These are phyloP conservation scores for Ophiocordyceps camponoti-saundersi DNA, from an alignment of 2,329 filamentous ascomycete genomes.

Conservation along the genomic window DNA sequence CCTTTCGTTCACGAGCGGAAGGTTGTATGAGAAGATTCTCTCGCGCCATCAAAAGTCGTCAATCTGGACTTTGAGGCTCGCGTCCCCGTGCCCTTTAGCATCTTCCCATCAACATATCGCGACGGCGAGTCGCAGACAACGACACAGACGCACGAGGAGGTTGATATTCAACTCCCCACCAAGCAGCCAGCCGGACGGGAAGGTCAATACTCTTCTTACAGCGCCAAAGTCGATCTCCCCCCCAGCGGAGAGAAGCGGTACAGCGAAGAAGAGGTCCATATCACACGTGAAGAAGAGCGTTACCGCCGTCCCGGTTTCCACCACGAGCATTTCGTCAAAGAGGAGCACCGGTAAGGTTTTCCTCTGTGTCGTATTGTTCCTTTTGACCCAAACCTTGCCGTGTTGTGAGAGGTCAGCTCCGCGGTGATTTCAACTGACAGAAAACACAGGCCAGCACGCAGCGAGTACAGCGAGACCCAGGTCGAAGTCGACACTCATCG, in stretches of 20 bases:
- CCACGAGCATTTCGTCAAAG: conserved; percentile 30
- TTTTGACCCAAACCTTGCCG: background rate
- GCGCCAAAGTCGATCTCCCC: conserved; percentile 43
- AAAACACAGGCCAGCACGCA: conserved; percentile 17
- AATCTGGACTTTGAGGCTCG: conserved; percentile 98
- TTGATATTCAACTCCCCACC: conserved; percentile 56
- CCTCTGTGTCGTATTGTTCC: conserved; percentile 1
- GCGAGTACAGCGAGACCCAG: conserved; percentile 43
- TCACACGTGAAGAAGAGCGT: conserved; percentile 63
- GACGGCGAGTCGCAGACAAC: conserved; percentile 31
- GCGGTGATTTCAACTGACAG: conserved; percentile 1
- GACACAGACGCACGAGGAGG: conserved; percentile 65
- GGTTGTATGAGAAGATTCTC: conserved; percentile 48
- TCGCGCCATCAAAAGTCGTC: conserved; percentile 59
- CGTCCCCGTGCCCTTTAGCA: conserved; percentile 98
- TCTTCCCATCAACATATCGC: conserved; percentile 97
- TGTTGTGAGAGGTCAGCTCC: too few relatives aligned
- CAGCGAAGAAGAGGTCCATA: conserved; percentile 71
- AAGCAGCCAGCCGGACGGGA: conserved; percentile 89
- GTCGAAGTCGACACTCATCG: conserved; percentile 44
- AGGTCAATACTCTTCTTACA: conserved; percentile 74
- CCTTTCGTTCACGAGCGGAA: conserved; percentile 48
- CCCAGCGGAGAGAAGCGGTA: conserved; percentile 44
- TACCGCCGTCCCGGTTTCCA: conserved; percentile 54
- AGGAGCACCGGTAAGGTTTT: conserved; percentile 35